phyloP scores from a whole-genome alignment of 2,329 filamentous ascomycete species.

The Aspergillus pseudoviridinutans region DNA sequence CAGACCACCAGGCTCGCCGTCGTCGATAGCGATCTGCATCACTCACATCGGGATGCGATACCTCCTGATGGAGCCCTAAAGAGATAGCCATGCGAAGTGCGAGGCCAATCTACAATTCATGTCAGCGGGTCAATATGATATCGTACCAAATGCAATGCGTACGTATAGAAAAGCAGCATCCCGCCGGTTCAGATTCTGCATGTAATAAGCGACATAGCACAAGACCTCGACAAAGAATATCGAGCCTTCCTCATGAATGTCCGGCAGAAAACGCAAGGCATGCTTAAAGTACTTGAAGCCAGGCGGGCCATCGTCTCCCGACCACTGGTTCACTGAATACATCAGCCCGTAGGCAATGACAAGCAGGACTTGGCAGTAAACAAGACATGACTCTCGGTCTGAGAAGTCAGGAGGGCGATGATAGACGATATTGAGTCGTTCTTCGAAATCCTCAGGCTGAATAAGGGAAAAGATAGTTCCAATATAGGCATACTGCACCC shows the following conservation, averaged over 20 bases:
- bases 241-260: slow-evolving; percentile 53
- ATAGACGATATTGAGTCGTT: slow-evolving; percentile 44
- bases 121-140: background rate
- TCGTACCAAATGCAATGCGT: slow-evolving; percentile 1
- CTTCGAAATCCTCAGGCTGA: slow-evolving; percentile 46
- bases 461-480: slow-evolving; percentile 56
- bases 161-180: slow-evolving; percentile 54
- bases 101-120: slow-evolving; percentile 40
- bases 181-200: slow-evolving; percentile 54
- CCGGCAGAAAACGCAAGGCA: slow-evolving; percentile 50
- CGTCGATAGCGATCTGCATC: slow-evolving; percentile 47
- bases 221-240: slow-evolving; percentile 54
- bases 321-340: slow-evolving; percentile 57
- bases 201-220: slow-evolving; percentile 53
- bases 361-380: slow-evolving; percentile 50
- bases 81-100: slow-evolving; percentile 57
- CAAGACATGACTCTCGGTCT: slow-evolving; percentile 47
- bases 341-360: slow-evolving; percentile 55
- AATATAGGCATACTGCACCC: slow-evolving; percentile 54
- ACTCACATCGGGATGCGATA: slow-evolving; percentile 37
- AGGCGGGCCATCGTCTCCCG: slow-evolving; percentile 50
- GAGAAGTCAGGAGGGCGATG: slow-evolving; percentile 39
- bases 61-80: slow-evolving; percentile 54
- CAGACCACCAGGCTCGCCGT: slow-evolving; percentile 54
- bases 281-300: slow-evolving; percentile 55